Percentiles rank a stretch among this genome's conserved stretches.
These are phyloP conservation scores for Salvia rosmarinus DNA, from an alignment of 257 asterid genomes.

Conservation along the genomic window DNA sequence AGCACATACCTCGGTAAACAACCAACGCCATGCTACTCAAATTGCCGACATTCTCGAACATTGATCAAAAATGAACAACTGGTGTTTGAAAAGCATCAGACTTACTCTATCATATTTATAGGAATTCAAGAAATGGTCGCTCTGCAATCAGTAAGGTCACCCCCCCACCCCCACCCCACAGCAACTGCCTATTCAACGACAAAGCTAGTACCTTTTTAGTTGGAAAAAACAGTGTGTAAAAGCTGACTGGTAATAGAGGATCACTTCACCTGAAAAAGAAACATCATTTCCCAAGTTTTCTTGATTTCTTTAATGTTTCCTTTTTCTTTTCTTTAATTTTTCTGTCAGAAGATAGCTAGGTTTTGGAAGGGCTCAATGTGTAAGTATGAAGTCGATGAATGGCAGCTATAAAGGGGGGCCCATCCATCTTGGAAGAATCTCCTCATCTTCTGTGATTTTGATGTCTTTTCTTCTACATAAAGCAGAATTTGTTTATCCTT, in stretches of 20 bases:
- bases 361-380: too few species aligned
- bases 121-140: constrained; percentile 1
- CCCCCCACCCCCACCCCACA: neutral
- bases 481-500: neutral
- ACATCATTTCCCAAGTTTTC: constrained; percentile 27
- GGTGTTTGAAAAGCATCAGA: too few species aligned
- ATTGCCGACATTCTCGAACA: neutral
- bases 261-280: constrained; percentile 33
- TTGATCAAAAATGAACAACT: neutral
- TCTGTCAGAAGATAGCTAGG: constrained; percentile 30
- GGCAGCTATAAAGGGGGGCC: constrained; percentile 2
- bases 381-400: neutral
- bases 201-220: constrained; percentile 32
- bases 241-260: constrained; percentile 19
- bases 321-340: too few species aligned
- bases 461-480: constrained; percentile 16
- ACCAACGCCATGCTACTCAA: neutral
- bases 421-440: neutral
- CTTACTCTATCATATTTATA: neutral
- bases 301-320: constrained; percentile 6
- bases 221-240: constrained; percentile 31
- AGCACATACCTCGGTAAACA: neutral
- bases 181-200: constrained; percentile 21
- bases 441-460: neutral
- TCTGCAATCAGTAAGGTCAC: too few species aligned